phyloP scores from a whole-genome alignment of 116 monocot genomes.

The Cymodocea nodosa region DNA sequence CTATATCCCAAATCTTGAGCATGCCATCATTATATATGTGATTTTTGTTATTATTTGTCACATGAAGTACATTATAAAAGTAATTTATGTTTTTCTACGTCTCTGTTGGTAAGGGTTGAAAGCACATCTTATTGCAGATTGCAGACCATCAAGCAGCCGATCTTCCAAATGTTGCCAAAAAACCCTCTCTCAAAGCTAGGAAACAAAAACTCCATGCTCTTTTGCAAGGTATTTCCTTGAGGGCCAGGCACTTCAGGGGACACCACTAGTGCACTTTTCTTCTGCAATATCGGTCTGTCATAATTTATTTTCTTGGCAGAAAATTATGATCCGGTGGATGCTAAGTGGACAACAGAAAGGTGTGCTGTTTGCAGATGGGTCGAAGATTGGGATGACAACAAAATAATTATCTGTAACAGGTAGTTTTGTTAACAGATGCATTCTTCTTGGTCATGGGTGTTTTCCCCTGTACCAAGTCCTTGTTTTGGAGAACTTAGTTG shows the following conservation, averaged over 20 bases:
- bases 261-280: too few relatives aligned
- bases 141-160: conserved; percentile 8
- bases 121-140: conserved; percentile 12
- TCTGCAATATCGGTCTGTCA: background rate
- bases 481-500: too few relatives aligned
- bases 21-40: too few relatives aligned
- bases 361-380: conserved; percentile 98
- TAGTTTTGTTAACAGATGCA: conserved; percentile 7
- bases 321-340: conserved; percentile 58
- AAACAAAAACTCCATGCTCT: conserved; percentile 52
- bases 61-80: too few relatives aligned
- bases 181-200: conserved; percentile 9
- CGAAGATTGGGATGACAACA: conserved; percentile 97
- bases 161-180: conserved; percentile 15
- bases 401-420: conserved; percentile 98
- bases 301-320: conserved; percentile 24
- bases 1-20: too few relatives aligned
- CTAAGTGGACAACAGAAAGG: conserved; percentile 94
- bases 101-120: too few relatives aligned
- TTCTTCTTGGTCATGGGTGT: too few relatives aligned
- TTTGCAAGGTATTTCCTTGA: conserved; percentile 49
- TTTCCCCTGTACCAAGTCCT: background rate
- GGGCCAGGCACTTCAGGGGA: background rate
- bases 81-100: too few relatives aligned
- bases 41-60: too few relatives aligned